Evolutionary conservation across 306 rosid genomes (phyloP).

Genomic region (Lotus japonicus): DNA sequence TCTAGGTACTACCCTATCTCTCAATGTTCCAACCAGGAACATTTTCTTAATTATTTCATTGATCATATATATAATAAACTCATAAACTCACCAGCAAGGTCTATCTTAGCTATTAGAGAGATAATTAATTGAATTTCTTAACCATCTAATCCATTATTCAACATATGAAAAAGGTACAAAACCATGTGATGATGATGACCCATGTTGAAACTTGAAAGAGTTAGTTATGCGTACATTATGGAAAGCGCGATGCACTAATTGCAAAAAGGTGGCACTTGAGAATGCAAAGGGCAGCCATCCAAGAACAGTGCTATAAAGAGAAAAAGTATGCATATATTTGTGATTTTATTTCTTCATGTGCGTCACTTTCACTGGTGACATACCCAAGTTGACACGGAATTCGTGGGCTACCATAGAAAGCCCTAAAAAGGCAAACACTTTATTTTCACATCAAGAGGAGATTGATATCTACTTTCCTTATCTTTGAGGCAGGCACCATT

Average conservation of each 20-base stretch:
- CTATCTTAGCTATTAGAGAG: too few relatives aligned
- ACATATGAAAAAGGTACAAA: too few relatives aligned
- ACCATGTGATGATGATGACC: background rate
- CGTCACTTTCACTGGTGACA: constrained; percentile 14
- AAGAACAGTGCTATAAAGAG: background rate
- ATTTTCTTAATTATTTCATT: too few relatives aligned
- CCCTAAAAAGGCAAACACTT: too few relatives aligned
- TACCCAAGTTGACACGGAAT: constrained; percentile 39
- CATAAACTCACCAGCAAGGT: too few relatives aligned
- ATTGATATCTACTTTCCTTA: background rate
- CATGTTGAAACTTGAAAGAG: background rate
- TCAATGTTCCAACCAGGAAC: too few relatives aligned
- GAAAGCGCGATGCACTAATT: constrained; percentile 5
- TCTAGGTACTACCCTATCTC: too few relatives aligned
- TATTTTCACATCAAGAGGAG: constrained; percentile 13
- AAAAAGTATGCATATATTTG: background rate
- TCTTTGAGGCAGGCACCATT: background rate
- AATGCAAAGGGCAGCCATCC: constrained; percentile 9
- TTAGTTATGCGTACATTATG: background rate
- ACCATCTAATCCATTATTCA: too few relatives aligned
- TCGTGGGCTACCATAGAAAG: background rate
- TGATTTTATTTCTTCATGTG: background rate
- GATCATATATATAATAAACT: too few relatives aligned
- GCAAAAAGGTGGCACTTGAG: constrained; percentile 12
- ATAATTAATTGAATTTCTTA: too few relatives aligned